Evolutionary conservation across 306 rosid genomes (phyloP).

Genomic region (Cucumis melo): DNA sequence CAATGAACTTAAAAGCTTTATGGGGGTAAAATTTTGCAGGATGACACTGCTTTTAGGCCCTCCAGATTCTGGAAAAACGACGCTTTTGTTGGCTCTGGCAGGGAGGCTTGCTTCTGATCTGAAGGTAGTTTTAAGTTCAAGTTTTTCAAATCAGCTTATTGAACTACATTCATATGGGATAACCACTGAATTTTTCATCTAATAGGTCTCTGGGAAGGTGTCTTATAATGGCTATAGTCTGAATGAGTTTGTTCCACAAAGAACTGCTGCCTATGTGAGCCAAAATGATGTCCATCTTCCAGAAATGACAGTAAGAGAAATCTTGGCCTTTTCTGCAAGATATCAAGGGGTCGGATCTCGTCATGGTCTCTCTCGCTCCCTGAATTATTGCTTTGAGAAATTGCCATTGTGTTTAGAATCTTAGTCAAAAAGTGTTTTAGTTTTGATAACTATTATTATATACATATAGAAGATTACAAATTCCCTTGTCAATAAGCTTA

Average conservation of each 20-base stretch:
- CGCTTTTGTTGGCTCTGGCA: constrained; percentile 28
- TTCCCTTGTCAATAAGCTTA: not conserved
- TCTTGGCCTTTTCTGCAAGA: constrained; percentile 38
- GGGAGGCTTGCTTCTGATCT: constrained; percentile 31
- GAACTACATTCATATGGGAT: not conserved
- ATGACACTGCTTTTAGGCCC: constrained; percentile 43
- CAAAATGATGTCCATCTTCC: constrained; percentile 31
- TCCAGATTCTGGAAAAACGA: constrained; percentile 39
- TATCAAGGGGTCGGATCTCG: constrained; percentile 38
- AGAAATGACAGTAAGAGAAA: constrained; percentile 43
- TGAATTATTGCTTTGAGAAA: not conserved
- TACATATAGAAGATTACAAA: not conserved
- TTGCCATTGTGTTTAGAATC: not conserved
- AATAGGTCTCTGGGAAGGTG: constrained; percentile 25
- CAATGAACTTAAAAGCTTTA: not conserved
- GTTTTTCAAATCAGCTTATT: not conserved
- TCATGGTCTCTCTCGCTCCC: constrained; percentile 13
- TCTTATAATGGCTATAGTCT: constrained; percentile 28
- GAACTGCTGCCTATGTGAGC: constrained; percentile 35
- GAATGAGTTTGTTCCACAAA: constrained; percentile 28
- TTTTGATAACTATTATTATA: not conserved
- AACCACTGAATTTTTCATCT: not conserved
- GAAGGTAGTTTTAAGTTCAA: constrained; percentile 11
- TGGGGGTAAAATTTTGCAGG: constrained; percentile 7
- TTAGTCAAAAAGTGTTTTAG: not conserved